Percentiles rank a stretch among this genome's conserved stretches.
Conservation (phyloP, 164 flowering plant species). For the Tinospora cordifolia region DNA sequence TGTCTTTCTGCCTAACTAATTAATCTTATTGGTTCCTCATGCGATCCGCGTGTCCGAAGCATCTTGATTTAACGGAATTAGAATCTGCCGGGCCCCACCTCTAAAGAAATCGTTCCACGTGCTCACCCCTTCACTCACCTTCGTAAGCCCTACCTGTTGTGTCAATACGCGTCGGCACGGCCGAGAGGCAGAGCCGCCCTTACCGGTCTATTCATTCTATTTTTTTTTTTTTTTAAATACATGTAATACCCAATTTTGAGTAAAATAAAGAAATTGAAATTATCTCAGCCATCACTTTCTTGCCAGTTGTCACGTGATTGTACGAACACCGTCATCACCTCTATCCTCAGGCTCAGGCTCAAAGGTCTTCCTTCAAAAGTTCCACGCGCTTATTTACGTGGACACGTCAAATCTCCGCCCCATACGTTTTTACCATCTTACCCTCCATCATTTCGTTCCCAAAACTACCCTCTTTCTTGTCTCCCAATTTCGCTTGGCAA, state of each 20-base stretch:
- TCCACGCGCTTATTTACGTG: neutral
- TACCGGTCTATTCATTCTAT: neutral
- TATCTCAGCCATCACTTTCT: conserved; percentile 5
- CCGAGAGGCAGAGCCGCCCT: neutral
- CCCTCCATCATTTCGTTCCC: neutral
- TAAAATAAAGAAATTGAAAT: neutral
- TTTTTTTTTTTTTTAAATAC: neutral
- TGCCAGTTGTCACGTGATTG: conserved; percentile 8
- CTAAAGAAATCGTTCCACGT: neutral
- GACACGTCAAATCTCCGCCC: neutral
- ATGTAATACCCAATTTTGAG: neutral
- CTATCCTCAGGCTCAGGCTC: neutral
- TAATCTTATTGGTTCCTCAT: no score
- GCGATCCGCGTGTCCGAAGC: no score
- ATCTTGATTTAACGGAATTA: no score
- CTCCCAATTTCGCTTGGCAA: no score
- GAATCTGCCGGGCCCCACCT: neutral
- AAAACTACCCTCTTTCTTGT: no score
- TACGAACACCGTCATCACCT: neutral
- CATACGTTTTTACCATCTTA: neutral
- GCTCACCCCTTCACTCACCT: neutral
- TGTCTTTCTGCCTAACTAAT: no score
- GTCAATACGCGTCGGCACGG: neutral
- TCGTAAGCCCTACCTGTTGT: neutral
- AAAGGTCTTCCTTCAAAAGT: neutral